These are phyloP conservation scores for Salvia splendens DNA, from an alignment of 257 asterid genomes.

Conservation along the genomic window DNA sequence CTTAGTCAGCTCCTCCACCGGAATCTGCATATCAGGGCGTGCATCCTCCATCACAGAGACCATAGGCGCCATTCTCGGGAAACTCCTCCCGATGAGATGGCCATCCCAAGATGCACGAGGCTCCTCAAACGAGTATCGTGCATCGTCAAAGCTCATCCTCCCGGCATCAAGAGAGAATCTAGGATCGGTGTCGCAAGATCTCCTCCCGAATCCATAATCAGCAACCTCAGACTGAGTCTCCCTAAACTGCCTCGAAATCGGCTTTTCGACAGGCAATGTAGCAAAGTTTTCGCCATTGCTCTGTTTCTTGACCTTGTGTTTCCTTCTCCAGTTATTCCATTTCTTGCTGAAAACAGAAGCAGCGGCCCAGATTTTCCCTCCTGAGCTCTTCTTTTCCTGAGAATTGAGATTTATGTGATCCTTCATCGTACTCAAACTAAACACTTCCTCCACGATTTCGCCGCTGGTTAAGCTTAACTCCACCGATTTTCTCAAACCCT, in stretches of 20 bases:
- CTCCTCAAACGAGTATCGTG: slow-evolving; percentile 79
- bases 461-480: slow-evolving; percentile 41
- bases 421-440: slow-evolving; percentile 55
- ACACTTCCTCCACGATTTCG: slow-evolving; percentile 64
- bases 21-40: slow-evolving; percentile 9
- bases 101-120: slow-evolving; percentile 95
- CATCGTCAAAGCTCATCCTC: slow-evolving; percentile 77
- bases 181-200: slow-evolving; percentile 83
- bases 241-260: slow-evolving; percentile 62
- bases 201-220: slow-evolving; percentile 82
- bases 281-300: slow-evolving; percentile 47
- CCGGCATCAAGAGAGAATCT: slow-evolving; percentile 85
- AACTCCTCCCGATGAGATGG: slow-evolving; percentile 58
- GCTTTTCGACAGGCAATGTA: slow-evolving; percentile 69
- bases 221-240: slow-evolving; percentile 88
- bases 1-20: background rate
- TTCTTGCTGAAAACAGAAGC: slow-evolving; percentile 88
- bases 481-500: slow-evolving; percentile 39
- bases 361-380: slow-evolving; percentile 75
- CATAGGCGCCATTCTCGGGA: slow-evolving; percentile 75
- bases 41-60: slow-evolving; percentile 76
- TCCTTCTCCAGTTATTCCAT: slow-evolving; percentile 86
- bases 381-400: slow-evolving; percentile 58
- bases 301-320: slow-evolving; percentile 75
- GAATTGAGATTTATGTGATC: slow-evolving; percentile 72